Evolutionary conservation across 306 rosid species (phyloP).

Genomic region (Hippophae tibetana): DNA sequence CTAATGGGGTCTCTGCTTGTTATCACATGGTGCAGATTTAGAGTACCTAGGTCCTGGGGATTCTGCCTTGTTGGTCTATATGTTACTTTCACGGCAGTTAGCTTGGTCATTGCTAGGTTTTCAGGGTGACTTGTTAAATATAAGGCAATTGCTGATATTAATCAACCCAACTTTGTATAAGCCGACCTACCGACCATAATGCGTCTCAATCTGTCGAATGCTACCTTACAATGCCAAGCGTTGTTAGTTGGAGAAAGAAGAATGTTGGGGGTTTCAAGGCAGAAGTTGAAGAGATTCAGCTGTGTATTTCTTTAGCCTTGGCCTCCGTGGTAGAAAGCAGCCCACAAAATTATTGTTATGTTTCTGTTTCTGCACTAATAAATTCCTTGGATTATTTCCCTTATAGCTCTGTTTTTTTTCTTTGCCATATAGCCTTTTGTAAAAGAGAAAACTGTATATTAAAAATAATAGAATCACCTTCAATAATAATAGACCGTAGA

Average conservation of each 20-base stretch:
- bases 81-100: slow-evolving; percentile 55
- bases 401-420: too few species aligned
- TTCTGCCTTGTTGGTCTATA: slow-evolving; percentile 85
- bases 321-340: too few species aligned
- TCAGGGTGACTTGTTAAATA: slow-evolving; percentile 34
- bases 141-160: background rate
- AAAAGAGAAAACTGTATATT: too few species aligned
- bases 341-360: too few species aligned
- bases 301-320: too few species aligned
- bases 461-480: too few species aligned
- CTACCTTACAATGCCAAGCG: background rate
- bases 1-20: slow-evolving; percentile 91
- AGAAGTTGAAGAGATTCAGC: too few species aligned
- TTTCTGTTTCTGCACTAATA: too few species aligned
- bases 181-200: background rate
- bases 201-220: background rate
- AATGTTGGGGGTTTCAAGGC: background rate
- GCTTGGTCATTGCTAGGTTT: slow-evolving; percentile 63
- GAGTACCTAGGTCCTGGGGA: slow-evolving; percentile 95
- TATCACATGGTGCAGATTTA: slow-evolving; percentile 82
- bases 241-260: background rate
- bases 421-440: too few species aligned
- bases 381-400: too few species aligned
- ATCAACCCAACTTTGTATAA: background rate
- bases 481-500: too few species aligned